A percentile compares a stretch with the other conserved stretches of the same genome.
These are phyloP conservation scores for Paraphoma sp. DNA, from an alignment of 2,329 filamentous ascomycete genomes.

Conservation along the genomic window DNA sequence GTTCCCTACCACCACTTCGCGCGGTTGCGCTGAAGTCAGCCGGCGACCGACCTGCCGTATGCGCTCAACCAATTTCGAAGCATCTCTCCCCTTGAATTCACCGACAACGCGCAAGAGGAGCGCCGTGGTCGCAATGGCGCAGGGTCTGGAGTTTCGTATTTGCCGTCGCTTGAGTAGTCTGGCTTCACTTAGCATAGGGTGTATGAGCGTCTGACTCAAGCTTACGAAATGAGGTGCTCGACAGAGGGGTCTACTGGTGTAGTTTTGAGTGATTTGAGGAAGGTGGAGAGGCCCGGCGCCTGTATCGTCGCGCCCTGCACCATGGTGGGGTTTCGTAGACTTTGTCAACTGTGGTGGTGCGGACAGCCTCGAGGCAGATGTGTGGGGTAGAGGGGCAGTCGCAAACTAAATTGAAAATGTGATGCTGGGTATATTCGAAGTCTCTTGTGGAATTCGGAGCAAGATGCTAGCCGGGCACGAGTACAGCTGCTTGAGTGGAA, in stretches of 20 bases:
- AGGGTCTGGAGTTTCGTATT: slow-evolving; percentile 85
- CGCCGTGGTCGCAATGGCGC: slow-evolving; percentile 88
- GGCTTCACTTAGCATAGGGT: slow-evolving; percentile 7
- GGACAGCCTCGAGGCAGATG: slow-evolving; percentile 8
- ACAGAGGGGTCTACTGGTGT: slow-evolving; percentile 81
- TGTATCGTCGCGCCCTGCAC: slow-evolving; percentile 42
- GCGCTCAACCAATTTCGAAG: slow-evolving; percentile 78
- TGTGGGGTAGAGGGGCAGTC: slow-evolving; percentile 31
- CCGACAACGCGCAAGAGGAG: slow-evolving; percentile 87
- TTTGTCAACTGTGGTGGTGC: neutral
- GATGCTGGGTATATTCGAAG: neutral
- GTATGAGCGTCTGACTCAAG: slow-evolving; percentile 14
- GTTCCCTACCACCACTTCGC: slow-evolving; percentile 92
- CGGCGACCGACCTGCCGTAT: slow-evolving; percentile 80
- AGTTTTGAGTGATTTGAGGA: slow-evolving; percentile 63
- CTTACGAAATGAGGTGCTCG: slow-evolving; percentile 82
- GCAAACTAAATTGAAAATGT: neutral
- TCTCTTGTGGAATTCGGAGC: neutral
- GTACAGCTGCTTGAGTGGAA: neutral
- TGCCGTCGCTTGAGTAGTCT: slow-evolving; percentile 90
- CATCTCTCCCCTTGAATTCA: slow-evolving; percentile 77
- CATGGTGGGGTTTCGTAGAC: slow-evolving; percentile 13
- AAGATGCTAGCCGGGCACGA: neutral
- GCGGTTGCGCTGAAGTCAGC: slow-evolving; percentile 82
- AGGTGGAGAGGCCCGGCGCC: slow-evolving; percentile 73